These are phyloP conservation scores for Sporothrix brunneoviolacea DNA, from an alignment of 2,329 filamentous ascomycete genomes.

Conservation along the genomic window DNA sequence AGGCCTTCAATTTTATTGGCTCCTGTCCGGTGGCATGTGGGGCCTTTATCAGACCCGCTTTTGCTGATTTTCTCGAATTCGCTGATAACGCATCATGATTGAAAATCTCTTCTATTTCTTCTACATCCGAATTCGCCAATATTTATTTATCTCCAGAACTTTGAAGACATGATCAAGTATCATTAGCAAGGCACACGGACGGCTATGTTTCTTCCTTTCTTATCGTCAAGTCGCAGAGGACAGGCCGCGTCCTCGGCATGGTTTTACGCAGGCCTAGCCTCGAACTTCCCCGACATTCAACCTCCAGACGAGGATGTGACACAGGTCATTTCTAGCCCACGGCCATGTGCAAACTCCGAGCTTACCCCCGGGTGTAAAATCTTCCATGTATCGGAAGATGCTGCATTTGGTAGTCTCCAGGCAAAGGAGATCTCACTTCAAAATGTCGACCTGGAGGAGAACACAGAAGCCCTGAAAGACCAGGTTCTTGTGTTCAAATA, in stretches of 20 bases:
- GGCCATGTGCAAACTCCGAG: slow-evolving; percentile 30
- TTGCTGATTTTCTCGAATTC: no score
- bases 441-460: slow-evolving; percentile 24
- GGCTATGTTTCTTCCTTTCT: slow-evolving; percentile 13
- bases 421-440: slow-evolving; percentile 30
- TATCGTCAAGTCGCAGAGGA: slow-evolving; percentile 1
- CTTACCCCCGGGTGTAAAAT: slow-evolving; percentile 52
- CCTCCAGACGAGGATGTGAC: slow-evolving; percentile 20
- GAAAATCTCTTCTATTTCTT: no score
- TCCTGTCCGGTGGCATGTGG: no score
- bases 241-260: slow-evolving; percentile 26
- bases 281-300: slow-evolving; percentile 48
- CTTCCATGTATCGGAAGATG: slow-evolving; percentile 41
- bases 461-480: slow-evolving; percentile 38
- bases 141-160: no score
- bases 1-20: no score
- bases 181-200: no score
- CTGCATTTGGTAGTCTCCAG: slow-evolving; percentile 27
- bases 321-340: slow-evolving; percentile 27
- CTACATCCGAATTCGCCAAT: no score
- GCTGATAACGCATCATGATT: no score
- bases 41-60: no score
- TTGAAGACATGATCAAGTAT: no score
- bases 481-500: slow-evolving; percentile 62
- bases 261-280: slow-evolving; percentile 48